Percentiles rank a stretch among this genome's conserved stretches.
These are phyloP conservation scores for Sphagnurus paluster DNA, from an alignment of 1,284 basidiomycete genomes.

Conservation along the genomic window DNA sequence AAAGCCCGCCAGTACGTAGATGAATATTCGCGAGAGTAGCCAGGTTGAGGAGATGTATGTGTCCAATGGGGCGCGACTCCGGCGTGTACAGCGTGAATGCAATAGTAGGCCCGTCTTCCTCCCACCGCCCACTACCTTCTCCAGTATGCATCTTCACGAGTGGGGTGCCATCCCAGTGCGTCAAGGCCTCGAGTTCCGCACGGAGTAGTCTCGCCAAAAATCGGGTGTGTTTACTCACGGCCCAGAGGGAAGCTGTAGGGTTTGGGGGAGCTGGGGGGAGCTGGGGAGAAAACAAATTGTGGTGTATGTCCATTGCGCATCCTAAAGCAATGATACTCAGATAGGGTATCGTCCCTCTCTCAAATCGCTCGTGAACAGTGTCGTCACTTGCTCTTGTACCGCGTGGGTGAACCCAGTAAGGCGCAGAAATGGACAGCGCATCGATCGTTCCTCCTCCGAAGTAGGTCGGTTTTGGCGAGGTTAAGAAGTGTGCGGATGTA, in stretches of 20 bases:
- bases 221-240: slow-evolving; percentile 13
- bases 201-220: slow-evolving; percentile 9
- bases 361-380: slow-evolving; percentile 13
- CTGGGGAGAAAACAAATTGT: slow-evolving; percentile 8
- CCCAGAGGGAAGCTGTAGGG: slow-evolving; percentile 8
- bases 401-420: slow-evolving; percentile 15
- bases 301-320: slow-evolving; percentile 13
- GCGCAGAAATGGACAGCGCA: slow-evolving; percentile 13
- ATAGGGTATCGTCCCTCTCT: slow-evolving; percentile 16
- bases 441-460: slow-evolving; percentile 18
- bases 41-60: slow-evolving; percentile 13
- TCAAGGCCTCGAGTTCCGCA: slow-evolving; percentile 1
- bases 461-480: neutral
- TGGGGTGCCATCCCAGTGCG: slow-evolving; percentile 13
- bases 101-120: slow-evolving; percentile 15
- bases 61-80: slow-evolving; percentile 7
- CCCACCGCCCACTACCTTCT: slow-evolving; percentile 15
- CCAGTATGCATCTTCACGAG: slow-evolving; percentile 16
- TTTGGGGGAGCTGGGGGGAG: neutral
- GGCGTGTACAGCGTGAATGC: slow-evolving; percentile 17
- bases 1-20: slow-evolving; percentile 15
- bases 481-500: slow-evolving; percentile 13
- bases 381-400: slow-evolving; percentile 1
- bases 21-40: slow-evolving; percentile 16
- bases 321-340: slow-evolving; percentile 12